Base-by-base conservation (phyloP, 192 early-diverging fungal genomes). In the Entrophospora sp. region DNA sequence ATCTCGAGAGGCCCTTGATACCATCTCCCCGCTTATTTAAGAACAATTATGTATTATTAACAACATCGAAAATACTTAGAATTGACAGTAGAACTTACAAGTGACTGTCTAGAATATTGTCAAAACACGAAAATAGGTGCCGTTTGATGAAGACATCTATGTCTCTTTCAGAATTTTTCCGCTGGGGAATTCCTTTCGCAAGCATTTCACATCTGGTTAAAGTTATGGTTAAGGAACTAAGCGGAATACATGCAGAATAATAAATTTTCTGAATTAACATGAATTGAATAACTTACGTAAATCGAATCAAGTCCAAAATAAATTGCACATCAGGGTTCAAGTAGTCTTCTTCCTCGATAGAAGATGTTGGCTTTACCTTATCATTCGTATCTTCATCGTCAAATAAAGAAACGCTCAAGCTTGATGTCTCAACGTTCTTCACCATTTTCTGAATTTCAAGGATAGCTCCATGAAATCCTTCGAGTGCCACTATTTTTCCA, bases 61-160 rank as follows among this genome's bases (percentile, higher is more conserved):
- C 34, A 60, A 60, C 40, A 40, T 34, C 13, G 24, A 36, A 60
- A 24, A 37, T 60, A 4, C 22, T 40, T 42, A 60, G 7, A 60
- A 36, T 40, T 12, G 20, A 60, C 22, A 42, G 24, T 18, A 32
- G 34, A 60, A 60, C 52, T 43, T 46, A 67, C 40, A 67, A 67
- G 49, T 67, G 66, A 13, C 35, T 46, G 36, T 69, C 67, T 35
- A 61, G 16, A 51, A 69, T 61, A 44, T 38, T 35, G 28, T 69
- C 30, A 44, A 69, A 51, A 48, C 59, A 58, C 2, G 67, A 32
- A 35, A 67, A 58, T 43, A 67, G 20, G 24, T 67, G 66, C 10
- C 30, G 14, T 42, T 67, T 67, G 27, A 67, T 49, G 35, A 67
- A 67, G 2, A 67, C 30, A 44, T 67, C 66, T 13, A 67, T 48